phyloP scores from a whole-genome alignment of 148 eudicot genomes.

The Camellia granthamiana region DNA sequence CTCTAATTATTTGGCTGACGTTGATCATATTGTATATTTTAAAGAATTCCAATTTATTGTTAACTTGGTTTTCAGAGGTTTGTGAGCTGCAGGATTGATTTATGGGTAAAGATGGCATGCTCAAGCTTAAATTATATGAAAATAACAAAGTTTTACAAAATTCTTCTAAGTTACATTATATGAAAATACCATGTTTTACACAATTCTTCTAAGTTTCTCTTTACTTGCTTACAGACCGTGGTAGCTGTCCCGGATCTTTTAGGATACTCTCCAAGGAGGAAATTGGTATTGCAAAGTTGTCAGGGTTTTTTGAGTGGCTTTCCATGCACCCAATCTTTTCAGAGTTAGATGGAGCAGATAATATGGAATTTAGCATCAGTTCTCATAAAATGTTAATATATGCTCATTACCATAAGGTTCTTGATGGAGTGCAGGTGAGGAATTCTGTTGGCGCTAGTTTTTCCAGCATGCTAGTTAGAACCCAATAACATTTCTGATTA shows the following conservation, averaged over 20 bases:
- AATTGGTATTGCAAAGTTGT: slow-evolving; percentile 82
- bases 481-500: not conserved
- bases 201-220: not conserved
- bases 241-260: slow-evolving; percentile 29
- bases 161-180: not conserved
- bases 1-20: not conserved
- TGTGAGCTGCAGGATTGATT: not conserved
- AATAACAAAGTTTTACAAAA: not conserved
- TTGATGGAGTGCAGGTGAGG: slow-evolving; percentile 84
- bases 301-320: slow-evolving; percentile 89
- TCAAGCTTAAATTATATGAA: not conserved
- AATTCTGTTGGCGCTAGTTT: not conserved
- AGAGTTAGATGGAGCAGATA: slow-evolving; percentile 42
- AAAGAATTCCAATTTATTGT: not conserved
- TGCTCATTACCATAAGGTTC: slow-evolving; percentile 92
- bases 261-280: slow-evolving; percentile 62
- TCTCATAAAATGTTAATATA: slow-evolving; percentile 94
- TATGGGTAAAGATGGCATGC: slow-evolving; percentile 8
- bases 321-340: slow-evolving; percentile 75
- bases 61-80: not conserved
- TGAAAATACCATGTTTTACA: not conserved
- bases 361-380: slow-evolving; percentile 38
- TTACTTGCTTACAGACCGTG: slow-evolving; percentile 38
- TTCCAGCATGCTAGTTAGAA: slow-evolving; percentile 5
- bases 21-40: not conserved